Evolutionary conservation across 1,139 yeast species (phyloP), one percentile per base, ranked within the genome.

Genomic region (Candida sanyaensis): DNA sequence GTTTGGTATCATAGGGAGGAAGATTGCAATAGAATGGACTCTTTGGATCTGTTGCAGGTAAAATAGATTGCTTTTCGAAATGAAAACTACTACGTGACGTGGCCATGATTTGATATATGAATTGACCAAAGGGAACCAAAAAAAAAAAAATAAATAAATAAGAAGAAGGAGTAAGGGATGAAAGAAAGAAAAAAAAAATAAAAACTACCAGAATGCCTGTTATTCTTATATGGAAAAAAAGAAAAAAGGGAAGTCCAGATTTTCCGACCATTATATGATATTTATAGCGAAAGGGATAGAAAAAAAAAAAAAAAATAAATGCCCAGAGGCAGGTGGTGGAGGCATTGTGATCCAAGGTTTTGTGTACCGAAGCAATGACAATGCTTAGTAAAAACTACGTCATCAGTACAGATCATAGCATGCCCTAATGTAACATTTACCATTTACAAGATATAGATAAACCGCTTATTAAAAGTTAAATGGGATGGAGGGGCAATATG

Each of bases 1-100:
- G 85, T 48, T 61, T 69, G 27, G 77, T 61, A 49, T 73, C 77
- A 45, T 59, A 62, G 2, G 62, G 53, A 2, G 81, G 80, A 12
- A 75, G 61, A 45, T 73, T 74, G 46, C 66, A 56, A 52, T 62
- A 68, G 60, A 69, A 75, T 3, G 81, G 81, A 10, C 75, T 69
- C 38, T 58, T 55, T 26, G 66, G 64, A 50, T 75, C 68, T 4
- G 66, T 40, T 0, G 74, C 54, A 2, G 77, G 76, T 34, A 74
- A 61, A 4, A 75, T 68, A 30, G 63, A 51, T 50, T 73, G 73
- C 52, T 66, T 69, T 28, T 49, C 48, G 47, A 69, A 68, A 12
- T 41, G 38, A 38, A 45, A 50, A 6, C 37, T 12, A 23, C 31
- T 9, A 23, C 5, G 27, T n/a, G 40, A 26, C 13, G 32, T 24